phyloP scores from a whole-genome alignment of 805 yeast species.

The Candida chilensis region DNA sequence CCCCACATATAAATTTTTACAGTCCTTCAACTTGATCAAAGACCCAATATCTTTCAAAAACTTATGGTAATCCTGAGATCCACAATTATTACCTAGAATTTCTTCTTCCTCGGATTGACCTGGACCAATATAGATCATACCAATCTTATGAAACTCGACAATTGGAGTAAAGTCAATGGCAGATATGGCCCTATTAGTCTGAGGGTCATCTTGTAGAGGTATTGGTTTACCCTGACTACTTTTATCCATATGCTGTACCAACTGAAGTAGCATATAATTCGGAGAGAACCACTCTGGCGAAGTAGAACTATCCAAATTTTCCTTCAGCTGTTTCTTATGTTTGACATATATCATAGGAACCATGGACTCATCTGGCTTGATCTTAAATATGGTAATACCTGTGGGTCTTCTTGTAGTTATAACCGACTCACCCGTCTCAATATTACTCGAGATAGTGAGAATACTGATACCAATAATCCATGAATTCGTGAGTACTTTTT shows the following conservation, averaged over 20 bases:
- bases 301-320: not conserved
- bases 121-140: conserved; percentile 65
- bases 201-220: conserved; percentile 39
- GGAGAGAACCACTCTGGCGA: conserved; percentile 19
- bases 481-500: conserved; percentile 10
- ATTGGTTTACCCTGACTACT: conserved; percentile 28
- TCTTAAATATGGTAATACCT: conserved; percentile 40
- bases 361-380: conserved; percentile 29
- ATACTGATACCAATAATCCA: conserved; percentile 61
- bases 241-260: conserved; percentile 31
- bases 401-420: conserved; percentile 58
- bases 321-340: conserved; percentile 2
- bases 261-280: conserved; percentile 41
- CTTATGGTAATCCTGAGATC: conserved; percentile 52
- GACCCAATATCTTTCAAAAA: conserved; percentile 55
- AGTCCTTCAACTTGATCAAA: conserved; percentile 46
- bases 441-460: conserved; percentile 45
- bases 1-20: conserved; percentile 53
- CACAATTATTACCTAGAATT: conserved; percentile 53
- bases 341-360: conserved; percentile 9
- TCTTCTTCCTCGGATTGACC: conserved; percentile 57
- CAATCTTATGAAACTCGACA: conserved; percentile 71
- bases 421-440: conserved; percentile 38
- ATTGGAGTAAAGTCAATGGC: conserved; percentile 71
- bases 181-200: conserved; percentile 41